Percentiles rank a stretch among this genome's conserved stretches.
Conservation (phyloP, 2,329 filamentous ascomycete species). For the Aspergillus sp. region DNA sequence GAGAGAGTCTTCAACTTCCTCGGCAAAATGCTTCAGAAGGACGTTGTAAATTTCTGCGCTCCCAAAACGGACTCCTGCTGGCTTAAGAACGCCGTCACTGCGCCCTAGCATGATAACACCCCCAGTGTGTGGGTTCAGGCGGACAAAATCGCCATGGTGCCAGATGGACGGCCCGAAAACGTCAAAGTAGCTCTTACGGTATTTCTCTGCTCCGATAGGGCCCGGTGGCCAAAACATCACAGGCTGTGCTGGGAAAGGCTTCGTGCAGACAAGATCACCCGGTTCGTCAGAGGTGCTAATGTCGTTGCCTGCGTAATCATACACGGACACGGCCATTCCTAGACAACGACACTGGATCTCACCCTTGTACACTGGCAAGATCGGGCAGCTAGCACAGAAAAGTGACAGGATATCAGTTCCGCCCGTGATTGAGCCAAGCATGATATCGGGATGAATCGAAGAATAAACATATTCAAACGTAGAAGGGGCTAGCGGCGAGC, state of each 20-base stretch:
- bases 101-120: conserved; percentile 88
- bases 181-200: conserved; percentile 82
- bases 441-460: conserved; percentile 74
- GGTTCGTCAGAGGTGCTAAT: conserved; percentile 63
- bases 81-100: conserved; percentile 90
- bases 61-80: conserved; percentile 85
- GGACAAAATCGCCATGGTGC: conserved; percentile 94
- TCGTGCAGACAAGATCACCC: conserved; percentile 83
- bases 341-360: conserved; percentile 76
- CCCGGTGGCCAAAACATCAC: conserved; percentile 78
- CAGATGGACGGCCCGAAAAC: conserved; percentile 68
- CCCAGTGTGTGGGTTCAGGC: conserved; percentile 66
- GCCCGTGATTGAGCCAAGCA: conserved; percentile 89
- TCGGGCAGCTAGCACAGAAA: conserved; percentile 79
- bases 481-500: conserved; percentile 85
- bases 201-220: conserved; percentile 67
- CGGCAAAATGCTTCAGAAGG: conserved; percentile 76
- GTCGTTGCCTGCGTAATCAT: conserved; percentile 57
- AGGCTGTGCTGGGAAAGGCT: conserved; percentile 86
- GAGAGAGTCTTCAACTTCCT: conserved; percentile 77
- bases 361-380: conserved; percentile 68
- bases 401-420: conserved; percentile 96
- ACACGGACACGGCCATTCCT: conserved; percentile 68
- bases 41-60: conserved; percentile 96
- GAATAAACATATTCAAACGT: conserved; percentile 89